These are phyloP conservation scores for Flaveria robusta DNA, from an alignment of 129 eudicot species.

Conservation along the genomic window DNA sequence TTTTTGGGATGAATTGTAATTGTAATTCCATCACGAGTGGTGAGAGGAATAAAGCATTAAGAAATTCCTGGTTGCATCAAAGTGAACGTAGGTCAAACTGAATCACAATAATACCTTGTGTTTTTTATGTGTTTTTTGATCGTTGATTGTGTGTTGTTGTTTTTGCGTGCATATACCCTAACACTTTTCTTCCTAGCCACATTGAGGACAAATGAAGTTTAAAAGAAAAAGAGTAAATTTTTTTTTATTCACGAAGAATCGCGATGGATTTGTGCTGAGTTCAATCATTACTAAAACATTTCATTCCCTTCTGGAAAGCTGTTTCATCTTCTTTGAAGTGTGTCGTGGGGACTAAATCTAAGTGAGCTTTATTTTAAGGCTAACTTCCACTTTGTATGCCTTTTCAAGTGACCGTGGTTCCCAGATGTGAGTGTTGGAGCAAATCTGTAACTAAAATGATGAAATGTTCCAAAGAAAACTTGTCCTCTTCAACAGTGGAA, in stretches of 20 bases:
- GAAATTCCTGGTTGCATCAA: no score
- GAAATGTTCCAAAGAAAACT: neutral
- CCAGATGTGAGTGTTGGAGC: neutral
- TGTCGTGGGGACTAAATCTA: slow-evolving; percentile 37
- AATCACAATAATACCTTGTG: no score
- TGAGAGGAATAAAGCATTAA: no score
- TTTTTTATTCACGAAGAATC: neutral
- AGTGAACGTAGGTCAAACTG: no score
- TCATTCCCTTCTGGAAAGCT: slow-evolving; percentile 41
- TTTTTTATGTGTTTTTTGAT: no score
- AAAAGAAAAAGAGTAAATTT: neutral
- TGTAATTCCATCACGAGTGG: no score
- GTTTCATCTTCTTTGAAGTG: slow-evolving; percentile 25
- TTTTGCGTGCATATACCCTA: no score
- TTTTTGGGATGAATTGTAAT: no score
- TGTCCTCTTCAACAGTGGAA: neutral
- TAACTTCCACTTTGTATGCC: slow-evolving; percentile 55
- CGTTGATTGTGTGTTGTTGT: no score
- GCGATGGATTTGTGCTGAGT: slow-evolving; percentile 1
- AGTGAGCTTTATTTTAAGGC: slow-evolving; percentile 41
- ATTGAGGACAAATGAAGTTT: neutral
- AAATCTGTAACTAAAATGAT: neutral
- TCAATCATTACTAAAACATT: slow-evolving; percentile 27
- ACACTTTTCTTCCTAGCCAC: neutral
- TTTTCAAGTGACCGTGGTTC: slow-evolving; percentile 13